A percentile compares a stretch with the other conserved stretches of the same genome.
Evolutionary conservation across 179 eudicot species (phyloP).

Genomic region (Beta corolliflora): DNA sequence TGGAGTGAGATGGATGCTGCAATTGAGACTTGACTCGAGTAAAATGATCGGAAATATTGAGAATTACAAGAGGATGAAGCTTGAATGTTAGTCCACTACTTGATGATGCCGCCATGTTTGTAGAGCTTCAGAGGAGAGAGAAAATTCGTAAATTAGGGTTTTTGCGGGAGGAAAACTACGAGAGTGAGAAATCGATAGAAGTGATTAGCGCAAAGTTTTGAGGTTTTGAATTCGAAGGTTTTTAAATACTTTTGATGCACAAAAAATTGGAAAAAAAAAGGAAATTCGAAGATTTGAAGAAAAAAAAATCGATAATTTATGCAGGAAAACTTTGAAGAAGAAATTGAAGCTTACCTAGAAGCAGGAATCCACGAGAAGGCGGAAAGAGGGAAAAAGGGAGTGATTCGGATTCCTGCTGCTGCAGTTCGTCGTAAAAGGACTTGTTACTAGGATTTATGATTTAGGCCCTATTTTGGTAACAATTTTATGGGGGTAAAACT

Average conservation of each 20-base stretch:
- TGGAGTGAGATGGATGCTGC: constrained; percentile 31
- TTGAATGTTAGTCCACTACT: constrained; percentile 95
- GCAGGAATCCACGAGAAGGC: too few relatives aligned
- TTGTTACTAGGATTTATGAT: too few relatives aligned
- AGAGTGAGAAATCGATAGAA: neutral
- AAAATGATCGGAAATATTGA: constrained; percentile 91
- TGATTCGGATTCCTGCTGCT: too few relatives aligned
- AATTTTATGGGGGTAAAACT: too few relatives aligned
- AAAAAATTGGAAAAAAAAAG: neutral
- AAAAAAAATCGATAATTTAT: too few relatives aligned
- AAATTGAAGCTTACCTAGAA: too few relatives aligned
- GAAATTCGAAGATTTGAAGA: too few relatives aligned
- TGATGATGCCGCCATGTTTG: constrained; percentile 42
- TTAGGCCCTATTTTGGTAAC: too few relatives aligned
- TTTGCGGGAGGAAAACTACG: neutral
- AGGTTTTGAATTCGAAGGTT: neutral
- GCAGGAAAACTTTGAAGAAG: too few relatives aligned
- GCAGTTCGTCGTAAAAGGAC: too few relatives aligned
- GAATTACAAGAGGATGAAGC: constrained; percentile 92
- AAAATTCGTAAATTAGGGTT: neutral
- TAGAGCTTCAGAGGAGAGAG: neutral
- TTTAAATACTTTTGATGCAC: neutral
- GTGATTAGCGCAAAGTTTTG: neutral
- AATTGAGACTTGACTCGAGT: constrained; percentile 81
- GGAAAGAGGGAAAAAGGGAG: too few relatives aligned